Evolutionary conservation across 148 eudicot species (phyloP), one percentile per base, ranked within the genome.

Genomic region (Chenopodium suecicum): DNA sequence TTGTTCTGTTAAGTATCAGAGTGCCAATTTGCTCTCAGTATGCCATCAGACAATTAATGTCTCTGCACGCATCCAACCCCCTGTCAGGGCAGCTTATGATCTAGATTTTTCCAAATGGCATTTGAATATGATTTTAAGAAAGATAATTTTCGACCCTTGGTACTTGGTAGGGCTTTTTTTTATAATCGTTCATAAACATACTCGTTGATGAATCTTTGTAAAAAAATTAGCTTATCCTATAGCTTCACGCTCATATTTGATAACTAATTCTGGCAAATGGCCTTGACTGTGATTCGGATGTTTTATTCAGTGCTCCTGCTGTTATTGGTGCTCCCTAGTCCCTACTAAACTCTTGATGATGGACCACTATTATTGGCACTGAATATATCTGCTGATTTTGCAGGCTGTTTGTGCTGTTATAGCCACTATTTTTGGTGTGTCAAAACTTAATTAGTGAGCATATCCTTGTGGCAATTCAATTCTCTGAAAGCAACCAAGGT

Each of bases 381-480:
- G 63, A 78, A 78, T 63, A 2, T 60, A 54, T 74, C 50, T 73
- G 73, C 37, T 64, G 46, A 76, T 75, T 73, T 60, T 86, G 84
- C 90, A 91, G 93, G 90, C 93, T 65, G 83, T 86, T 64, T 60
- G 89, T 48, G 90, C 87, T 54, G 82, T 86, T 34, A 80, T 91
- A 81, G 90, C 90, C 74, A 74, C 90, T 66, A 62, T 88, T 16
- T 75, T 89, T 47, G 91, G 93, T 23, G 84, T 73, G 73, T 63
- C 88, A 0, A 73, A 73, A 50, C 50, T 85, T n/a, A 17, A 34
- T 70, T 87, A 84, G 70, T 86, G 91, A 86, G 74, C 80, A 74
- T 70, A 74, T 47, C 74, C 25, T 83, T 37, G 64, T 3, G 63
- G 63, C 44, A 56, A 9, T 9, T 29, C 47, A 37, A 22, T 71